Evolutionary conservation across 2,329 filamentous ascomycete species (phyloP).

Genomic region (Albophoma yamanashiensis): DNA sequence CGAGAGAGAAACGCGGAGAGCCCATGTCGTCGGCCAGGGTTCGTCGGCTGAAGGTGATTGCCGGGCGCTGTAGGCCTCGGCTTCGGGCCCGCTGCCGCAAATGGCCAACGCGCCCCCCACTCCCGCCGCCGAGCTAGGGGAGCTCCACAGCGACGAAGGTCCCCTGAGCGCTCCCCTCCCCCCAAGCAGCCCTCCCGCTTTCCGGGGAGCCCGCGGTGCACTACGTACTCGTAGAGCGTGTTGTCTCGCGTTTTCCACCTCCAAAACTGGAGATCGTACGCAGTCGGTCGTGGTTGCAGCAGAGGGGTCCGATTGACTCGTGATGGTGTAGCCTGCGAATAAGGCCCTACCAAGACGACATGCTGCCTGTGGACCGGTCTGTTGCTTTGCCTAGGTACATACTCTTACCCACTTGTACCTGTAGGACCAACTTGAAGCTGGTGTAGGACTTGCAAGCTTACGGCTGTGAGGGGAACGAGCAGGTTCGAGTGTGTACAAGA

Average conservation of each 20-base stretch:
- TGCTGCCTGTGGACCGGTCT: too few relatives aligned
- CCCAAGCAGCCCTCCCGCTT: neutral
- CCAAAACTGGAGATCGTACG: too few relatives aligned
- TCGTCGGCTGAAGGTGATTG: neutral
- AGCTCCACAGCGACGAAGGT: neutral
- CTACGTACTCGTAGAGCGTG: too few relatives aligned
- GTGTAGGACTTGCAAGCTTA: too few relatives aligned
- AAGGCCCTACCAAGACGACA: too few relatives aligned
- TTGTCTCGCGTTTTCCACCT: too few relatives aligned
- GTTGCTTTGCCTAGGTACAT: too few relatives aligned
- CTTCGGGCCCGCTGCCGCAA: neutral
- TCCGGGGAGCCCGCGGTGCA: too few relatives aligned
- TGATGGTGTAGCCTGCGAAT: neutral
- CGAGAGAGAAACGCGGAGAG: neutral
- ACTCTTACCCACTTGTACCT: too few relatives aligned
- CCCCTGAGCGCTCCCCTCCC: neutral
- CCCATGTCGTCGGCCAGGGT: neutral
- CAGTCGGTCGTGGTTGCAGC: neutral
- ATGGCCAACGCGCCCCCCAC: neutral
- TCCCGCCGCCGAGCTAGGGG: neutral
- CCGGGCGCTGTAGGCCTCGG: neutral
- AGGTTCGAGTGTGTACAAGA: neutral
- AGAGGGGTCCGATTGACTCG: neutral
- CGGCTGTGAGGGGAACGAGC: neutral
- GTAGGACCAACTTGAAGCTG: too few relatives aligned